These are phyloP conservation scores for Chytridium lagenaria DNA, from an alignment of 371 early-diverging fungal species.

Conservation along the genomic window DNA sequence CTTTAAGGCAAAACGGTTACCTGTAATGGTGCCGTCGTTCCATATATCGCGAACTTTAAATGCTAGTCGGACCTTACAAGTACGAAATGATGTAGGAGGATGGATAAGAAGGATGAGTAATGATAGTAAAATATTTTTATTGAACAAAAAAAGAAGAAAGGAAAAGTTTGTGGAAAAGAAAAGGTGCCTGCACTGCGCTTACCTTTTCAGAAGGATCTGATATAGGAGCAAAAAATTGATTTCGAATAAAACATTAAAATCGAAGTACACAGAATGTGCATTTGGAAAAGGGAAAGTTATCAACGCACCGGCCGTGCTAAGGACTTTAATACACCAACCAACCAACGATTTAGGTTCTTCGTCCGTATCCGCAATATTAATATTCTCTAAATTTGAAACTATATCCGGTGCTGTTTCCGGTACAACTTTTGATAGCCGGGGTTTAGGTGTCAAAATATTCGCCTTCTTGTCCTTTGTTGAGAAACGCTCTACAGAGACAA, in stretches of 20 bases:
- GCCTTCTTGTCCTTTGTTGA: too few relatives aligned
- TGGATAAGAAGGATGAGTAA: too few relatives aligned
- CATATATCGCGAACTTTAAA: constrained; percentile 30
- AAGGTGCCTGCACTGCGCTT: constrained; percentile 51
- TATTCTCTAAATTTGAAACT: too few relatives aligned
- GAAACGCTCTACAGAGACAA: too few relatives aligned
- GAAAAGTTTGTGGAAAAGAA: background rate
- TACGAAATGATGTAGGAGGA: background rate
- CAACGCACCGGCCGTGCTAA: constrained; percentile 25
- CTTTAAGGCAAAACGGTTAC: constrained; percentile 5
- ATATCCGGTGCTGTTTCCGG: too few relatives aligned
- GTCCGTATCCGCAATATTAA: background rate
- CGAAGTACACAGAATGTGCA: background rate
- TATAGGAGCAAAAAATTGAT: background rate
- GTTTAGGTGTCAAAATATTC: too few relatives aligned
- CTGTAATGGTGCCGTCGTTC: constrained; percentile 25
- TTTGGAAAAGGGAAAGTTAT: background rate
- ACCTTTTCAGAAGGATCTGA: constrained; percentile 36
- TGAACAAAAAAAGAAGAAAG: background rate
- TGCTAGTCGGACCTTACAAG: constrained; percentile 40
- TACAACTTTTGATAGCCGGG: too few relatives aligned
- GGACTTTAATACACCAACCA: constrained; percentile 42
- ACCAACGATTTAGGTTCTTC: constrained; percentile 23
- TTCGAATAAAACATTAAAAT: background rate
- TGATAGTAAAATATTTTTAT: too few relatives aligned